Conservation (phyloP, 805 yeast genomes). For the Schizosaccharomyces octosporus region DNA sequence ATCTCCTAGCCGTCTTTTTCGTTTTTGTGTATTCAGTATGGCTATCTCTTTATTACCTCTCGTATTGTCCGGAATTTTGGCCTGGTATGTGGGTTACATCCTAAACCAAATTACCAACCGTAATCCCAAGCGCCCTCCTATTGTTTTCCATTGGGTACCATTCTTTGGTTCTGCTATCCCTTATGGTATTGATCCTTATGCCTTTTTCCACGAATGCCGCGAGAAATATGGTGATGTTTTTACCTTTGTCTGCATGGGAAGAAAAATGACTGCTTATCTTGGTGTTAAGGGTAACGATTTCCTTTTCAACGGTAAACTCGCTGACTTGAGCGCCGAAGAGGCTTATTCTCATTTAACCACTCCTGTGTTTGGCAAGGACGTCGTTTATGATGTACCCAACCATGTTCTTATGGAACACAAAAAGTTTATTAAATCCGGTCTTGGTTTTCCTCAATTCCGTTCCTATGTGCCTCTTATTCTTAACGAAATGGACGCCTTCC, state of each 20-base stretch:
- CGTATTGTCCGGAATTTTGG: not conserved
- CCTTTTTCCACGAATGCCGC: slow-evolving; percentile 58
- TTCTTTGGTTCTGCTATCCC: slow-evolving; percentile 81
- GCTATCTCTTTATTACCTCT: not conserved
- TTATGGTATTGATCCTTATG: slow-evolving; percentile 86
- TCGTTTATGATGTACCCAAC: slow-evolving; percentile 90
- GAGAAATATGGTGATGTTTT: slow-evolving; percentile 80
- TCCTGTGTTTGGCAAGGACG: slow-evolving; percentile 97
- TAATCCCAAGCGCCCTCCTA: slow-evolving; percentile 27
- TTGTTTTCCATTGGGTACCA: slow-evolving; percentile 80
- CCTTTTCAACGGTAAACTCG: slow-evolving; percentile 67
- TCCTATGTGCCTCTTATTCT: slow-evolving; percentile 69
- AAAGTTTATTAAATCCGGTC: slow-evolving; percentile 78
- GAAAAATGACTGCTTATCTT: slow-evolving; percentile 77
- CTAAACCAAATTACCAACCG: not conserved
- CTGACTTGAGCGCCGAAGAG: slow-evolving; percentile 85
- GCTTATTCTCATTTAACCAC: slow-evolving; percentile 93
- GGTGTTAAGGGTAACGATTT: slow-evolving; percentile 98
- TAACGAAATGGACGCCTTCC: slow-evolving; percentile 49
- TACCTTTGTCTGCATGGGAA: slow-evolving; percentile 71
- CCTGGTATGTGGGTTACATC: not conserved
- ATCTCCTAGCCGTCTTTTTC: too few species aligned
- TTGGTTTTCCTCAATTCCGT: slow-evolving; percentile 63
- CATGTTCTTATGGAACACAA: slow-evolving; percentile 89
- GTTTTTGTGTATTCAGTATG: not conserved